Percentiles rank a stretch among this genome's conserved stretches.
These are phyloP conservation scores for Trichosporon sp. DNA, from an alignment of 1,284 basidiomycete species.

Conservation along the genomic window DNA sequence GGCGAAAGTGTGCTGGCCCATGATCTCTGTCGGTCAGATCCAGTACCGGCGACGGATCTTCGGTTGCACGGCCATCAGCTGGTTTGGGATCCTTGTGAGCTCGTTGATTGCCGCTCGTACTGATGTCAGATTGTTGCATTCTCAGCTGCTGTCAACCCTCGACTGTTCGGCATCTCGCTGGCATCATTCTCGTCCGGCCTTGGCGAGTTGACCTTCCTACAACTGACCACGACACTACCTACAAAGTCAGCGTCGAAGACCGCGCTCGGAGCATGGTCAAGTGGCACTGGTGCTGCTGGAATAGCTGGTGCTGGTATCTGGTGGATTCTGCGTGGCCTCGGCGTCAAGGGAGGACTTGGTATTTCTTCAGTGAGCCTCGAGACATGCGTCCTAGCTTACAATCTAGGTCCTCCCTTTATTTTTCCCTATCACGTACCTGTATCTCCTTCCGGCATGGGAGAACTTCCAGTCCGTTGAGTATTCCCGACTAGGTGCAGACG, in stretches of 20 bases:
- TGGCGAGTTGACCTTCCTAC: slow-evolving; percentile 92
- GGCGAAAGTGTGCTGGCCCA: slow-evolving; percentile 92
- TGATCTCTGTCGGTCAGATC: slow-evolving; percentile 78
- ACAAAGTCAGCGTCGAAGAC: slow-evolving; percentile 41
- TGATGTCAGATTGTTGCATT: slow-evolving; percentile 72
- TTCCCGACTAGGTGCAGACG: slow-evolving; percentile 39
- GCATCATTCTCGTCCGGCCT: slow-evolving; percentile 91
- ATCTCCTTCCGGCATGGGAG: slow-evolving; percentile 66
- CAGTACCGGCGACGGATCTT: slow-evolving; percentile 73
- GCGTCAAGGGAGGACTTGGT: slow-evolving; percentile 80
- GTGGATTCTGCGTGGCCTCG: slow-evolving; percentile 88
- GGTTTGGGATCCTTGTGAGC: slow-evolving; percentile 75
- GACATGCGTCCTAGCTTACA: background rate
- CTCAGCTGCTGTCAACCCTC: slow-evolving; percentile 68
- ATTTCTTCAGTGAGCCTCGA: slow-evolving; percentile 61
- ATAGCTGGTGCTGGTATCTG: slow-evolving; percentile 88
- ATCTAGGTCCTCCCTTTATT: slow-evolving; percentile 74
- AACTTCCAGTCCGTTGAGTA: slow-evolving; percentile 30
- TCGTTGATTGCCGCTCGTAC: background rate
- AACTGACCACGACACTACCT: slow-evolving; percentile 76
- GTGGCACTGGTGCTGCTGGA: slow-evolving; percentile 92
- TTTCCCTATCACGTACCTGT: slow-evolving; percentile 71
- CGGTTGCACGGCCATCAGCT: slow-evolving; percentile 73
- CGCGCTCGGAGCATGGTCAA: slow-evolving; percentile 72
- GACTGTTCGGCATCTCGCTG: slow-evolving; percentile 81